Percentiles rank a stretch among this genome's conserved stretches.
These are phyloP conservation scores for Pseudocercospora ulei DNA, from an alignment of 2,329 filamentous ascomycete genomes.

Conservation along the genomic window DNA sequence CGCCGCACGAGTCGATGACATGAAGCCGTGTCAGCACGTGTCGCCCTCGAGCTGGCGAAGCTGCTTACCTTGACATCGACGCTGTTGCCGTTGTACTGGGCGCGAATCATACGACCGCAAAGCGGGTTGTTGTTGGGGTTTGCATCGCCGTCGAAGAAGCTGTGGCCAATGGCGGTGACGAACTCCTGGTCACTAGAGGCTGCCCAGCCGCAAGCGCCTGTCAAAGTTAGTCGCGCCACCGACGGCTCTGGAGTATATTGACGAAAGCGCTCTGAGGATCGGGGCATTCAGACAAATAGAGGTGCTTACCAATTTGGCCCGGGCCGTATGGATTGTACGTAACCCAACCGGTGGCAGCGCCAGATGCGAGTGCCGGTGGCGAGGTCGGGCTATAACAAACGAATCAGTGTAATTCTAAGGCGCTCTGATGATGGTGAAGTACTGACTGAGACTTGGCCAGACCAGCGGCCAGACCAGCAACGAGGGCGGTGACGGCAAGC, in stretches of 20 bases:
- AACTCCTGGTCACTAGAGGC: constrained; percentile 47
- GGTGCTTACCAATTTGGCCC: neutral
- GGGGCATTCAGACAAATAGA: no score
- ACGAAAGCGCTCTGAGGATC: no score
- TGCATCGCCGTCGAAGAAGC: constrained; percentile 53
- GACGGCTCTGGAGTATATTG: no score
- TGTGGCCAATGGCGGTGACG: constrained; percentile 54
- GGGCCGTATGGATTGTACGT: constrained; percentile 2
- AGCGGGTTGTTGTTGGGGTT: constrained; percentile 55
- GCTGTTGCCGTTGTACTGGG: constrained; percentile 44
- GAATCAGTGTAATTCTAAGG: neutral
- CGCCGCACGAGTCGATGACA: constrained; percentile 56
- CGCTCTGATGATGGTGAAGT: neutral
- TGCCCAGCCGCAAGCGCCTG: constrained; percentile 60
- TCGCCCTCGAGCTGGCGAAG: no score
- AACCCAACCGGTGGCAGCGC: constrained; percentile 2
- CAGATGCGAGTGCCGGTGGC: neutral
- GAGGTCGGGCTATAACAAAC: constrained; percentile 2
- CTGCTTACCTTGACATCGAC: constrained; percentile 54
- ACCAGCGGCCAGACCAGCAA: constrained; percentile 11
- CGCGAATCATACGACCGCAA: constrained; percentile 58
- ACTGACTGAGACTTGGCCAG: constrained; percentile 3
- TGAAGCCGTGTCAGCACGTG: neutral
- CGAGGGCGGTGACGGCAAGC: constrained; percentile 10
- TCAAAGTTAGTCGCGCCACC: constrained; percentile 42